These are phyloP conservation scores for Colletotrichum eleusines DNA, from an alignment of 2,329 filamentous ascomycete species.

Conservation along the genomic window DNA sequence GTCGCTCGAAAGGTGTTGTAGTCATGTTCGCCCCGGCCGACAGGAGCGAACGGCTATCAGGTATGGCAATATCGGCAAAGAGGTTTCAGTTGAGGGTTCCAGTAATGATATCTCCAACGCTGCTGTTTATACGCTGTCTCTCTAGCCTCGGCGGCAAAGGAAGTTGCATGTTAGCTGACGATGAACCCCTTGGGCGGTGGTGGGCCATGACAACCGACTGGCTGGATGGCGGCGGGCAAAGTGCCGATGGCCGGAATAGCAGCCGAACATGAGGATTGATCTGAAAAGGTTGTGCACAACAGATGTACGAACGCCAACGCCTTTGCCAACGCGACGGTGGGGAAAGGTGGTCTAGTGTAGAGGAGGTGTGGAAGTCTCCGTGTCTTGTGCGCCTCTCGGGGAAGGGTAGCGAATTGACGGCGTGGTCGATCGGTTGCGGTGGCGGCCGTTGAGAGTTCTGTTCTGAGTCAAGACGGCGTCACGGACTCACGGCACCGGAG, in stretches of 20 bases:
- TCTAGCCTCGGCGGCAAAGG: not conserved
- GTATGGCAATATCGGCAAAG: not conserved
- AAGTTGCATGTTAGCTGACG: not conserved
- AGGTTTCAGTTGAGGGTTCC: not conserved
- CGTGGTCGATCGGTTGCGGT: conserved; percentile 1
- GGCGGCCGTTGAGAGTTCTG: conserved; percentile 18
- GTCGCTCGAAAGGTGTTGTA: not conserved
- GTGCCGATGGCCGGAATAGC: not conserved
- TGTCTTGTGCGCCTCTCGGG: not conserved
- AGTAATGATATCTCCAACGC: not conserved
- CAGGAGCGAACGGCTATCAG: not conserved
- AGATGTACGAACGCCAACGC: not conserved
- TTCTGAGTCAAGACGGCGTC: conserved; percentile 31
- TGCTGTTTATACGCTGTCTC: not conserved
- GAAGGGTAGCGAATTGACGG: not conserved
- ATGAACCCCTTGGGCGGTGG: not conserved
- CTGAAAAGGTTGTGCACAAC: not conserved
- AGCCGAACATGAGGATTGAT: not conserved
- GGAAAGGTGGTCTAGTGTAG: conserved; percentile 3
- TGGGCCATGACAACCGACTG: not conserved
- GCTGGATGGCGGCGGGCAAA: not conserved
- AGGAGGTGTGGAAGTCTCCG: conserved; percentile 13
- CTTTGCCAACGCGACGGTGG: not conserved
- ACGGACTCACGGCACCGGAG: conserved; percentile 17
- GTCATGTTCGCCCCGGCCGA: no score